Percentiles rank a stretch among this genome's conserved stretches.
These are phyloP conservation scores for Populus hybrid DNA, from an alignment of 441 rosid genomes.

Conservation along the genomic window DNA sequence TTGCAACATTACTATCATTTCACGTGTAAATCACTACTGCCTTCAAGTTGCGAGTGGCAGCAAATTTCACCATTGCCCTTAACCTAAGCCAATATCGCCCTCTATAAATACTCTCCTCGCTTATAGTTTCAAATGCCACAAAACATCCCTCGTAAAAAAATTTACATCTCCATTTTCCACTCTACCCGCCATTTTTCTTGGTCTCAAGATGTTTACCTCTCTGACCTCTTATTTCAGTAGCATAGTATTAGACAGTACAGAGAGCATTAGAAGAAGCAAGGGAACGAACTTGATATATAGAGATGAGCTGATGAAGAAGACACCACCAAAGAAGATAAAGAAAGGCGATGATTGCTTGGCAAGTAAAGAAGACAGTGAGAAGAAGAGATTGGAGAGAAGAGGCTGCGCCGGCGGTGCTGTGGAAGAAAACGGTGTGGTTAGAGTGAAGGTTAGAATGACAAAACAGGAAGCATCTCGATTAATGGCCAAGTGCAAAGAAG, in stretches of 20 bases:
- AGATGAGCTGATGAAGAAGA: slow-evolving; percentile 23
- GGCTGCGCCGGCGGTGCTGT: not conserved
- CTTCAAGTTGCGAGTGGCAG: too few species aligned
- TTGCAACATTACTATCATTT: not conserved
- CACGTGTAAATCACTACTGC: not conserved
- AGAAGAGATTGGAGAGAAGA: not conserved
- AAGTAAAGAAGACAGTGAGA: not conserved
- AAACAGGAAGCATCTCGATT: slow-evolving; percentile 36
- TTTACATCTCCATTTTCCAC: not conserved
- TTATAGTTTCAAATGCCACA: not conserved
- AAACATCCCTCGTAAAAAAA: not conserved
- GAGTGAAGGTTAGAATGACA: slow-evolving; percentile 51
- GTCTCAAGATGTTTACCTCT: slow-evolving; percentile 14
- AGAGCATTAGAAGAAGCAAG: not conserved
- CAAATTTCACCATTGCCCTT: not conserved
- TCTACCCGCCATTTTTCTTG: not conserved
- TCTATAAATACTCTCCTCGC: not conserved
- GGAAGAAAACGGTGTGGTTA: slow-evolving; percentile 12
- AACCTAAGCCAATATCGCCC: not conserved
- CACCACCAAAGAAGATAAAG: slow-evolving; percentile 5
- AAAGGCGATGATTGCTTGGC: slow-evolving; percentile 3
- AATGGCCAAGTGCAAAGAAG: slow-evolving; percentile 36
- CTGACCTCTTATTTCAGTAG: not conserved
- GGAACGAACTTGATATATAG: slow-evolving; percentile 12
- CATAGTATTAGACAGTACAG: not conserved